Evolutionary conservation across 2,329 filamentous ascomycete species (phyloP).

Genomic region (Orbilia ellipsospora): DNA sequence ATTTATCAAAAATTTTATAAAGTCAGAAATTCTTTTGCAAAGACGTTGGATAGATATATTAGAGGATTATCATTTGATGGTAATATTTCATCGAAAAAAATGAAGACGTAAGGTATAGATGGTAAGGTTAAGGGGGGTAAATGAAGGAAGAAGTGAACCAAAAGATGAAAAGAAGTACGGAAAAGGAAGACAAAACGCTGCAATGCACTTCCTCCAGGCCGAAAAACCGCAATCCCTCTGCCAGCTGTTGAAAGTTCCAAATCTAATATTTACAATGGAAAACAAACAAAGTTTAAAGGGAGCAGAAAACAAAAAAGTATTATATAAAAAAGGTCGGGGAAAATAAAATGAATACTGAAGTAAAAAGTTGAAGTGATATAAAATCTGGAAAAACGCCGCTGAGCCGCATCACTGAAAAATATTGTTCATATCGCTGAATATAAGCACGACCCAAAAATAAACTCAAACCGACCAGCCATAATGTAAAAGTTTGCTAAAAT

Average conservation of each 20-base stretch:
- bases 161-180: conserved; percentile 1
- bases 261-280: conserved; percentile 47
- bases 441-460: conserved; percentile 17
- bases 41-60: conserved; percentile 9
- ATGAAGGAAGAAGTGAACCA: conserved; percentile 13
- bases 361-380: conserved; percentile 2
- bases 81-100: conserved; percentile 15
- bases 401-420: conserved; percentile 43
- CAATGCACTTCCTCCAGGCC: conserved; percentile 25
- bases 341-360: background rate
- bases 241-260: conserved; percentile 29
- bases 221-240: conserved; percentile 9
- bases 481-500: conserved; percentile 1
- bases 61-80: conserved; percentile 45
- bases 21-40: background rate
- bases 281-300: background rate
- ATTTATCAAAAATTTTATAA: background rate
- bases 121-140: conserved; percentile 14
- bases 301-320: conserved; percentile 15
- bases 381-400: conserved; percentile 30
- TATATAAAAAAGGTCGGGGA: background rate
- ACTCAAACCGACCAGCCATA: conserved; percentile 28
- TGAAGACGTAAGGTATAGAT: conserved; percentile 16
- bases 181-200: conserved; percentile 15
- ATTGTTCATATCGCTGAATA: conserved; percentile 38